A percentile compares a stretch with the other conserved stretches of the same genome.
phyloP scores from a whole-genome alignment of 176 grass and related monocot genomes.

The bread wheat (Triticum aestivum) region DNA sequence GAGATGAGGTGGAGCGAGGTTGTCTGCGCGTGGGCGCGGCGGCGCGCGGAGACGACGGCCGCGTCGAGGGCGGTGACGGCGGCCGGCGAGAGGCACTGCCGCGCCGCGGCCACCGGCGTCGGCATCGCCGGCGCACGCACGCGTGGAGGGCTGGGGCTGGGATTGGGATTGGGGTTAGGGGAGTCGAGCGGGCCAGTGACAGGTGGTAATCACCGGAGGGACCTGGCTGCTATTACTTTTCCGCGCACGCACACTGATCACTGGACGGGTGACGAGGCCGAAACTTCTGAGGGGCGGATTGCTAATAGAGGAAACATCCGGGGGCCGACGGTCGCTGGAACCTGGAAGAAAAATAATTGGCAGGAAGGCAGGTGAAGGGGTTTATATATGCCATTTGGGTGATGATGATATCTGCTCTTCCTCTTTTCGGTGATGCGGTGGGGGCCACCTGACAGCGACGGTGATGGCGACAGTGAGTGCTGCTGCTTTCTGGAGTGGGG shows the following conservation, averaged over 20 bases:
- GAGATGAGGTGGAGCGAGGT: constrained; percentile 74
- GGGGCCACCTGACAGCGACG: neutral
- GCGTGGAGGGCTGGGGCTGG: neutral
- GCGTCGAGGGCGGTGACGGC: constrained; percentile 18
- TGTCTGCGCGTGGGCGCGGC: constrained; percentile 54
- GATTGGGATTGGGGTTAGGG: constrained; percentile 10
- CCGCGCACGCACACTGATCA: neutral
- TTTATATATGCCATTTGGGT: constrained; percentile 20
- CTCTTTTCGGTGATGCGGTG: constrained; percentile 1
- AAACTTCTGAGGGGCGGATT: neutral
- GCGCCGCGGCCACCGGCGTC: constrained; percentile 44
- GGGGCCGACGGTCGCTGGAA: neutral
- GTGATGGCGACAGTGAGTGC: neutral
- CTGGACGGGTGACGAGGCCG: constrained; percentile 25
- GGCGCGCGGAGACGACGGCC: constrained; percentile 7
- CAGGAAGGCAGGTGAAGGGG: constrained; percentile 15
- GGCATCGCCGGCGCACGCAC: constrained; percentile 34
- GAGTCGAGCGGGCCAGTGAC: neutral
- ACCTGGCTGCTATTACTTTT: constrained; percentile 14
- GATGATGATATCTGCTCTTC: constrained; percentile 9
- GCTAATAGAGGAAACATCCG: constrained; percentile 1
- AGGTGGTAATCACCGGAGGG: neutral
- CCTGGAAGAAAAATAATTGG: constrained; percentile 27
- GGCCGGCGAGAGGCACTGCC: constrained; percentile 34
- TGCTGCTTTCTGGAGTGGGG: constrained; percentile 1